Evolutionary conservation across 2,329 filamentous ascomycete species (phyloP), one percentile per base, ranked within the genome.

Genomic region (Phaeosphaeria sp.): DNA sequence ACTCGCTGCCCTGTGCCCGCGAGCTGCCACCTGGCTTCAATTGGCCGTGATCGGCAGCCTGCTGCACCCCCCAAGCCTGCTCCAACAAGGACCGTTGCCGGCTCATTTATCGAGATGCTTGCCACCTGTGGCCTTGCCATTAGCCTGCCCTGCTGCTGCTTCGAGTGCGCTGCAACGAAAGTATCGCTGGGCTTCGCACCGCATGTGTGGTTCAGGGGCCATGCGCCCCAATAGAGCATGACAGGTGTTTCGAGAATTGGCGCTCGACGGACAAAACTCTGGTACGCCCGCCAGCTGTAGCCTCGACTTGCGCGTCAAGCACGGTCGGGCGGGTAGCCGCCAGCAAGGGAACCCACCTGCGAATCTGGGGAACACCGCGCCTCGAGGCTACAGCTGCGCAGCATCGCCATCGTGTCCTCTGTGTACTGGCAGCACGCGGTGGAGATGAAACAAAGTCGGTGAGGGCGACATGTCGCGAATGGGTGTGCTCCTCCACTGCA

Each of bases 361-460:
- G 46, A 63, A 57, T 67, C 72, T 73, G 71, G 72, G 72, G 68
- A 72, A 43, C 65, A 36, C 30, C 64, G 67, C 69, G 68, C 61
- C 65, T 63, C n/a, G n/a, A 20, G 40, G n/a, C 40, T 7, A 43
- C 40, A 43, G 20, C 11, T 42, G n/a, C n/a, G 40, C 43, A 45
- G 18, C 43, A 45, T 17, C 43, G 43, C 20, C 55, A 65, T 69
- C 71, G 68, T 71, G 70, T 65, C 45, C 49, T 36, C 45, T 21
- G 25, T 59, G n/a, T 21, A 3, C 30, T 36, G 30, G 6, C 17
- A 18, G 40, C 40, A 43, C 20, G 51, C 59, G 33, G 57, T 68
- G 59, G 67, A 73, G 56, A 69, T 67, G 66, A 71, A 69, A 69
- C 63, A 71, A 65, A 67, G 70, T 72, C 69, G 67, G 67, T 72